Conservation (phyloP, 805 yeast genomes). For the Teunomyces pallodes region DNA sequence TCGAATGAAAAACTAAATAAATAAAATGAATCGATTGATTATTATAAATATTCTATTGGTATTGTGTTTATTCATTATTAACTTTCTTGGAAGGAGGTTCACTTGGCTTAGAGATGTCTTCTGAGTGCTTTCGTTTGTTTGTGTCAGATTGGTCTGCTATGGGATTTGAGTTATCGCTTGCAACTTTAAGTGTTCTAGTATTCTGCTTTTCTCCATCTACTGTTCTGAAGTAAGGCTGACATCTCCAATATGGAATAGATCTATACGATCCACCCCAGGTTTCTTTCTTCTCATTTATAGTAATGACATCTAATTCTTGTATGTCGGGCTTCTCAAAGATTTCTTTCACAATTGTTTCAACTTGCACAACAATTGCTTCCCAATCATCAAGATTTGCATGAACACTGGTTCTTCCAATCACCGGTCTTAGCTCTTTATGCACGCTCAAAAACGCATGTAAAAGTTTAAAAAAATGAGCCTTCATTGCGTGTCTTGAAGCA, state of each 20-base stretch:
- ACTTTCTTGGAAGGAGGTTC: background rate
- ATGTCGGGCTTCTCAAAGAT: constrained; percentile 54
- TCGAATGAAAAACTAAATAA: background rate
- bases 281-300: constrained; percentile 48
- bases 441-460: constrained; percentile 74
- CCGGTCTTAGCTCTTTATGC: constrained; percentile 76
- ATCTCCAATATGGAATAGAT: constrained; percentile 89
- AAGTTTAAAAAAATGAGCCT: constrained; percentile 87
- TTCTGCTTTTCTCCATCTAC: constrained; percentile 69
- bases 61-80: background rate
- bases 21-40: too few species aligned
- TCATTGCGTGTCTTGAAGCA: constrained; percentile 82
- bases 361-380: constrained; percentile 55
- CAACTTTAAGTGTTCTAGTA: constrained; percentile 35
- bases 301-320: constrained; percentile 53
- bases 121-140: background rate
- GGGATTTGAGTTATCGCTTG: constrained; percentile 23
- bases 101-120: background rate
- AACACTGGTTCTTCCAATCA: constrained; percentile 55
- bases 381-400: constrained; percentile 37
- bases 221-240: constrained; percentile 91
- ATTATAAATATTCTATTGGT: too few species aligned
- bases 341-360: constrained; percentile 63
- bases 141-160: background rate
- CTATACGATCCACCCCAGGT: constrained; percentile 81